These are phyloP conservation scores for Trichoderma sp. DNA, from an alignment of 2,329 filamentous ascomycete species.

Conservation along the genomic window DNA sequence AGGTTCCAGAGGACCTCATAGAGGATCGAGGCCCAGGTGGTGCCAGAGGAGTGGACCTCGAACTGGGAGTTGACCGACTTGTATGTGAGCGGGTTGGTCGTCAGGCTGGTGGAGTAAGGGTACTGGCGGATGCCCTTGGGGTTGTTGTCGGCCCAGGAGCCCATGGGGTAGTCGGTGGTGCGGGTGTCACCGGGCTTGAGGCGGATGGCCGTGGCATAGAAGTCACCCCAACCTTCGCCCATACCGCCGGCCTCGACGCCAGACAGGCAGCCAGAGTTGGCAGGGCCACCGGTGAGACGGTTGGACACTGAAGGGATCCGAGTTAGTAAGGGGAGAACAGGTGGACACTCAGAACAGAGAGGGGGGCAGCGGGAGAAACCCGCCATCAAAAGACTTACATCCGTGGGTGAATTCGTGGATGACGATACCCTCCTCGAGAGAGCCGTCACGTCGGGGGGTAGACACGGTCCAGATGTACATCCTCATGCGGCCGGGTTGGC, in stretches of 20 bases:
- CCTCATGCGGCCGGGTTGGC: conserved; percentile 51
- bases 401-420: conserved; percentile 59
- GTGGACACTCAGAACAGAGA: too few species aligned
- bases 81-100: conserved; percentile 51
- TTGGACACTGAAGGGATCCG: conserved; percentile 43
- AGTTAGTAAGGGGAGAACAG: conserved; percentile 9
- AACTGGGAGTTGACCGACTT: conserved; percentile 36
- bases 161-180: conserved; percentile 46
- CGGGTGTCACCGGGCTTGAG: conserved; percentile 46
- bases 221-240: conserved; percentile 58
- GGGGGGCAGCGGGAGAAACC: conserved; percentile 2
- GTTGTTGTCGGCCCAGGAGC: conserved; percentile 47
- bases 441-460: conserved; percentile 48
- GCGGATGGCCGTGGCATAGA: conserved; percentile 50
- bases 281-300: conserved; percentile 56
- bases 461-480: conserved; percentile 56
- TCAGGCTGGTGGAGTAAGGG: conserved; percentile 49
- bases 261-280: conserved; percentile 48
- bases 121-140: conserved; percentile 46
- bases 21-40: conserved; percentile 50
- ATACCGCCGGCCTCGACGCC: conserved; percentile 51
- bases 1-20: conserved; percentile 58
- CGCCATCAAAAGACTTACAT: conserved; percentile 28
- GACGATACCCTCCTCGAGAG: conserved; percentile 58
- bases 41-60: conserved; percentile 48